Evolutionary conservation across 2,329 filamentous ascomycete species (phyloP).

Genomic region (Colletotrichum ledebouriae): DNA sequence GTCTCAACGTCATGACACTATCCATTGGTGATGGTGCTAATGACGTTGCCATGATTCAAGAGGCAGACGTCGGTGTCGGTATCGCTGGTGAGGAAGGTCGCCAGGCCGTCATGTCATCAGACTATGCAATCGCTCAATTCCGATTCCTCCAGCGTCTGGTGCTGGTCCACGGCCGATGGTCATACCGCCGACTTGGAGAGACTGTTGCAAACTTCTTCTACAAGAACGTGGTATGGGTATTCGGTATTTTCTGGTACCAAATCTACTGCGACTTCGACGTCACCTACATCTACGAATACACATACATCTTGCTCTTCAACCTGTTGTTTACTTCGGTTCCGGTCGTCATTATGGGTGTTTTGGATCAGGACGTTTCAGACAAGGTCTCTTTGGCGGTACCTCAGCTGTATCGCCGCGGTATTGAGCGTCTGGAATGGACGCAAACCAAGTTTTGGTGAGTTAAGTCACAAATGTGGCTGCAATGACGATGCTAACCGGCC

Average conservation of each 20-base stretch:
- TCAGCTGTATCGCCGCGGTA: constrained; percentile 94
- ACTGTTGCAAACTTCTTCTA: constrained; percentile 99
- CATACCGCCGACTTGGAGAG: constrained; percentile 93
- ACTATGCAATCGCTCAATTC: constrained; percentile 96
- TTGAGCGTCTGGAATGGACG: constrained; percentile 97
- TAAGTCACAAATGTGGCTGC: background rate
- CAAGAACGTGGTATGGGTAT: constrained; percentile 99
- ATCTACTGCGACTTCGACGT: constrained; percentile 97
- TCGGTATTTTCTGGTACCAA: constrained; percentile 97
- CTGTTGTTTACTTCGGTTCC: constrained; percentile 96
- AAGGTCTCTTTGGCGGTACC: constrained; percentile 94
- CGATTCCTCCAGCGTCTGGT: constrained; percentile 87
- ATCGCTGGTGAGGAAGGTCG: constrained; percentile 94
- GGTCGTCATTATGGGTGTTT: constrained; percentile 93
- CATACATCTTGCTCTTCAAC: constrained; percentile 97
- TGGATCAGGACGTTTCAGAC: constrained; percentile 97
- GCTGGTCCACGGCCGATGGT: constrained; percentile 93
- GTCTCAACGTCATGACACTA: constrained; percentile 95
- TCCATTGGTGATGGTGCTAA: constrained; percentile 95
- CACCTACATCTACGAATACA: constrained; percentile 97
- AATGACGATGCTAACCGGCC: constrained; percentile 47
- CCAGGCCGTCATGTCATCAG: constrained; percentile 95
- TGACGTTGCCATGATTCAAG: constrained; percentile 98
- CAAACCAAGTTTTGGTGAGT: constrained; percentile 94
- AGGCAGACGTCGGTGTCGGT: constrained; percentile 95